Evolutionary conservation across 2,329 filamentous ascomycete species (phyloP).

Genomic region (Geosmithia putterillii): DNA sequence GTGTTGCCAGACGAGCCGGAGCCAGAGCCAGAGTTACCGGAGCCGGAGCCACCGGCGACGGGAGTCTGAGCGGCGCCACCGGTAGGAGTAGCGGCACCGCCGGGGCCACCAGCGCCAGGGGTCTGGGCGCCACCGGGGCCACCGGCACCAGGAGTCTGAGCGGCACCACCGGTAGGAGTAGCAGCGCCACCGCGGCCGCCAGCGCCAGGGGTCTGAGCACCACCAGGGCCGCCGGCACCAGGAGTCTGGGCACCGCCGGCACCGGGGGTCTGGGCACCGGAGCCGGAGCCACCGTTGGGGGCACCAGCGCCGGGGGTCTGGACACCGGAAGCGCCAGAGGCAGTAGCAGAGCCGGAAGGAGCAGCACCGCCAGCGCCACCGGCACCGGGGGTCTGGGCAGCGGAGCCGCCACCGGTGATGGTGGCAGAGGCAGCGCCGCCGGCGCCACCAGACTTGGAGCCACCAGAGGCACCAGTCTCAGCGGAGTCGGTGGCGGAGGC

Average conservation of each 20-base stretch:
- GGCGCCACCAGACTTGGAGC: too few species aligned
- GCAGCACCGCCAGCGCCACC: neutral
- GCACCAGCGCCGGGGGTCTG: neutral
- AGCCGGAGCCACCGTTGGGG: neutral
- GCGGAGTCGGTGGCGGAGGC: conserved; percentile 7
- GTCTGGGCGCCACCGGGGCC: neutral
- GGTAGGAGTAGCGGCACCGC: neutral
- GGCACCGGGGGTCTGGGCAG: neutral
- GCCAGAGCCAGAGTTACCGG: conserved; percentile 6
- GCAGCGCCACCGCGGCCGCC: neutral
- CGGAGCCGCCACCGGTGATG: conserved; percentile 14
- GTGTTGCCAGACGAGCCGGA: conserved; percentile 2
- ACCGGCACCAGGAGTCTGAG: too few species aligned
- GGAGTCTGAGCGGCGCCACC: neutral
- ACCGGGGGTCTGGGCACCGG: neutral
- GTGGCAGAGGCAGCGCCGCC: conserved; percentile 3
- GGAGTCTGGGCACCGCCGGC: neutral
- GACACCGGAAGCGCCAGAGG: neutral
- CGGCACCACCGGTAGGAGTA: too few species aligned
- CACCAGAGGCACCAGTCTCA: neutral
- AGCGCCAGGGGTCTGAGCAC: too few species aligned
- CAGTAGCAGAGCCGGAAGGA: neutral
- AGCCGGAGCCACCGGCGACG: neutral
- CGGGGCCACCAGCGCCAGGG: neutral
- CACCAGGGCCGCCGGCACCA: neutral